These are phyloP conservation scores for Ceratobasidium papillatum DNA, from an alignment of 1,284 basidiomycete genomes.

Conservation along the genomic window DNA sequence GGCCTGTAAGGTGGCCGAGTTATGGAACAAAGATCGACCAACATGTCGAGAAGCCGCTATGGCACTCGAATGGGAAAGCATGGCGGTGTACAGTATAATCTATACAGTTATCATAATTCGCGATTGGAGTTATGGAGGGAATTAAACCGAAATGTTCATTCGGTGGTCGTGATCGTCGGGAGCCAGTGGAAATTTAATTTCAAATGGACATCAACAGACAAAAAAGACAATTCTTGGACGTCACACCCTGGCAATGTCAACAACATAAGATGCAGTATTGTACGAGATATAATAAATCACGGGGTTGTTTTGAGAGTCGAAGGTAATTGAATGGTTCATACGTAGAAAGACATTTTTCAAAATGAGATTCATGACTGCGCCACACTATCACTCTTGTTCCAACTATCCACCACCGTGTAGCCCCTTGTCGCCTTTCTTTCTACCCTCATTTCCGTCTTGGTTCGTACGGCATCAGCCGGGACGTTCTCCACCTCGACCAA, in stretches of 20 bases:
- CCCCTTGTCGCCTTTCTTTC: slow-evolving; percentile 72
- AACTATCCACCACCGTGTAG: slow-evolving; percentile 62
- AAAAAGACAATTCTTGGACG: too few species aligned
- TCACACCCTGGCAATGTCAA: background rate
- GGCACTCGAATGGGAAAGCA: background rate
- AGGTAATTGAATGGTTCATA: too few species aligned
- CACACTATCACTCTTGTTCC: slow-evolving; percentile 8
- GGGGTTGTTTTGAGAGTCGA: background rate
- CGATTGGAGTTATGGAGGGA: too few species aligned
- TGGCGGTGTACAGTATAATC: background rate
- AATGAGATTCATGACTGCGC: background rate
- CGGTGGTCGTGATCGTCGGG: background rate
- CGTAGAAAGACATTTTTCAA: background rate
- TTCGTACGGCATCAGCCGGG: slow-evolving; percentile 66
- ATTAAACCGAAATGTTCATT: background rate
- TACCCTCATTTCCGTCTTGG: slow-evolving; percentile 68
- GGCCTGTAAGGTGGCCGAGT: background rate
- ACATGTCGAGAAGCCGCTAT: background rate
- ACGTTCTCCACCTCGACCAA: slow-evolving; percentile 88
- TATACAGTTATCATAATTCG: too few species aligned
- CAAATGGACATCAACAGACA: background rate
- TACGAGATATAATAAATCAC: too few species aligned
- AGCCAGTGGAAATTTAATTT: slow-evolving; percentile 2
- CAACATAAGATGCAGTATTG: background rate
- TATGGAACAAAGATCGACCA: slow-evolving; percentile 7